Conservation (phyloP, 163 green algal species). For the Smithsoniella earleae region DNA sequence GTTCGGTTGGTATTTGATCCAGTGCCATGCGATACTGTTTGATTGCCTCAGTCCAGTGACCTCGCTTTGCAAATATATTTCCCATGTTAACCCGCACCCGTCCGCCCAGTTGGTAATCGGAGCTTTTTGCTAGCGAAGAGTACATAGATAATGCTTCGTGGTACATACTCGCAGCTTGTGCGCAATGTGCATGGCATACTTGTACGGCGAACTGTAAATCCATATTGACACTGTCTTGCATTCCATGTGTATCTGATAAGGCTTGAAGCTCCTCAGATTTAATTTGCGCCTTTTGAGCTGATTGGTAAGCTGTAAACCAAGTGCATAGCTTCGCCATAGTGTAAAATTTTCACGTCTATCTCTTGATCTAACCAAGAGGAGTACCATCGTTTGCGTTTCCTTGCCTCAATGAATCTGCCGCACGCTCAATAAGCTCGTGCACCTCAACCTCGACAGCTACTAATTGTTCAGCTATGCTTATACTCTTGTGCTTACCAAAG, state of each 20-base stretch:
- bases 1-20: constrained; percentile 53
- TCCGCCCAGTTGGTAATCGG: constrained; percentile 36
- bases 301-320: background rate
- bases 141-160: constrained; percentile 65
- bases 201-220: constrained; percentile 68
- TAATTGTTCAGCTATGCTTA: constrained; percentile 29
- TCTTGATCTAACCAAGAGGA: constrained; percentile 2
- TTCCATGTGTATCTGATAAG: background rate
- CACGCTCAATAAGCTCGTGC: constrained; percentile 64
- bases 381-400: constrained; percentile 22
- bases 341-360: constrained; percentile 15
- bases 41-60: constrained; percentile 64
- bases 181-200: constrained; percentile 53
- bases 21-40: constrained; percentile 84
- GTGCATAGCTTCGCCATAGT: constrained; percentile 12
- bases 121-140: constrained; percentile 47
- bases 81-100: constrained; percentile 80
- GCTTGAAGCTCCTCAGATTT: background rate
- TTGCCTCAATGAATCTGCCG: constrained; percentile 32
- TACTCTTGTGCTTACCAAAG: constrained; percentile 37
- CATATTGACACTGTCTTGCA: constrained; percentile 44
- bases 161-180: constrained; percentile 60
- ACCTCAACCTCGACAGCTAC: constrained; percentile 56
- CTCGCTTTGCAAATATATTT: constrained; percentile 67
- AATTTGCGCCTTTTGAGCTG: background rate